Evolutionary conservation across 495 filamentous ascomycete genomes (phyloP).

Genomic region (Penicillium salamii): DNA sequence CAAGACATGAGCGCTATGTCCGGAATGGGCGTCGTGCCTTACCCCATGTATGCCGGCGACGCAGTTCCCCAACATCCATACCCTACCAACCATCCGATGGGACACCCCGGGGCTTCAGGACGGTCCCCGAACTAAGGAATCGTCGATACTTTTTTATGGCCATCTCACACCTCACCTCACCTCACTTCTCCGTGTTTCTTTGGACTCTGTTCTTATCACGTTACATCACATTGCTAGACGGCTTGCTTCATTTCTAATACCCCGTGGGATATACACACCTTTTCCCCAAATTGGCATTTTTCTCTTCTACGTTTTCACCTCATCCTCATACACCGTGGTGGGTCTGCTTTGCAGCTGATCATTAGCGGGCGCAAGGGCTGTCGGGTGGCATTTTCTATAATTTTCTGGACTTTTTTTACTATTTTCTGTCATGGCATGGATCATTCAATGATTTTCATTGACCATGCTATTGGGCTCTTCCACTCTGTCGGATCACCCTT

Average conservation of each 20-base stretch:
- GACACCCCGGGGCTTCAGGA: conserved; percentile 29
- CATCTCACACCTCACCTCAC: neutral
- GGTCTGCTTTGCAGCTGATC: conserved; percentile 39
- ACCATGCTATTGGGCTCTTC: conserved; percentile 7
- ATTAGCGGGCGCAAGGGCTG: conserved; percentile 45
- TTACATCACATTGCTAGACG: conserved; percentile 28
- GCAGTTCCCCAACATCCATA: conserved; percentile 29
- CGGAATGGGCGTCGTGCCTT: conserved; percentile 35
- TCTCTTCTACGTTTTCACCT: conserved; percentile 19
- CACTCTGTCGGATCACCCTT: neutral
- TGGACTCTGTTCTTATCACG: conserved; percentile 14
- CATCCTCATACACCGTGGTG: conserved; percentile 30
- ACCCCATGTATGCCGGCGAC: conserved; percentile 37
- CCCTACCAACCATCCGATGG: conserved; percentile 32
- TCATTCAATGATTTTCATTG: conserved; percentile 15
- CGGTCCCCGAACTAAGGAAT: conserved; percentile 16
- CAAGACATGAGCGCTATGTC: conserved; percentile 37
- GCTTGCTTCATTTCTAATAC: conserved; percentile 35
- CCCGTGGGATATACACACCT: conserved; percentile 21
- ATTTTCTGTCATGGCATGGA: conserved; percentile 20
- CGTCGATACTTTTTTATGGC: neutral
- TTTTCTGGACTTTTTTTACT: conserved; percentile 7
- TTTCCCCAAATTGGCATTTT: conserved; percentile 18
- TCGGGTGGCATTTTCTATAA: conserved; percentile 33
- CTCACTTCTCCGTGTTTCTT: conserved; percentile 6